Evolutionary conservation across 2,329 filamentous ascomycete genomes (phyloP), one percentile per base, ranked within the genome.

Genomic region (Ascochyta pisi): DNA sequence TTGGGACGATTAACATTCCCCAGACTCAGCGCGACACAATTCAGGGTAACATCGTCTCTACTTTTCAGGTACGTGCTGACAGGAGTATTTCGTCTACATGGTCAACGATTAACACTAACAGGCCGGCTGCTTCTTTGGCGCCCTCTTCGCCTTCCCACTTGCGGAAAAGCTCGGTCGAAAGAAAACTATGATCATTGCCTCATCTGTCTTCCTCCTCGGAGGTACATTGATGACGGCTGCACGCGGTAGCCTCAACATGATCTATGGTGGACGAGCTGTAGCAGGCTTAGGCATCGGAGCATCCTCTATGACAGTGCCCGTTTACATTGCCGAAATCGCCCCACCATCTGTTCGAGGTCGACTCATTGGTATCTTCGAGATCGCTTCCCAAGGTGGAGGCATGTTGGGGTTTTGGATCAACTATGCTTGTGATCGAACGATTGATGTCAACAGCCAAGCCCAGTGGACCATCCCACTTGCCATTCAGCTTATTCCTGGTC

Each of bases 381-480:
- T 89, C 1, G 84, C 85, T 24, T 88, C 84, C 75, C 87, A 89
- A 74, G 78, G 84, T 1, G 83, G 87, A 29, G 86, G 86, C 23
- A 76, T 78, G 71, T 56, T 76, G 6, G 75, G 76, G 6, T 78
- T 78, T 54, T 78, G 76, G 76, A 75, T 78, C 61, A 78, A 78
- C 58, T 79, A 78, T 48, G 73, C 69, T 1, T 71, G 74, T 10
- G 74, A 77, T 35, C 65, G 69, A 37, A 73, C 73, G 59, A 82
- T 77, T 73, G 50, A 65, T 33, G 83, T 51, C 1, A 68, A 80
- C 1, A 79, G 74, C 15, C 79, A 79, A 58, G 73, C 76, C 1
- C 86, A 88, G 69, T 90, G 87, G 86, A 75, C 86, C 29, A 82
- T 89, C 31, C 87, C 87, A 2, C 85, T 84, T 13, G 81, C 77